A percentile compares a stretch with the other conserved stretches of the same genome.
Evolutionary conservation across 169 alveolate species (phyloP).

Genomic region (Plasmodium billcollinsi): DNA sequence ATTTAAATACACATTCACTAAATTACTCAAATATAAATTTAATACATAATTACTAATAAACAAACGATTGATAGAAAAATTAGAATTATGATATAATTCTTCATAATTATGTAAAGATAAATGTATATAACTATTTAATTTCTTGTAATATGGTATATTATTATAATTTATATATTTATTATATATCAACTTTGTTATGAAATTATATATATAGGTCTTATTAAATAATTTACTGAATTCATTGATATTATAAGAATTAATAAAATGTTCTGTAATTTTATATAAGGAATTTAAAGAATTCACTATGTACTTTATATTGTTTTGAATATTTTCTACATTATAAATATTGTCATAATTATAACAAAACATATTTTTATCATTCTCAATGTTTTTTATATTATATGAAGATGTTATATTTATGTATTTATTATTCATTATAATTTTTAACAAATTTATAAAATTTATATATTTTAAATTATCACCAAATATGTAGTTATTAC

Average conservation of each 20-base stretch:
- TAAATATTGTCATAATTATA: not conserved
- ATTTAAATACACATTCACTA: constrained; percentile 21
- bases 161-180: not conserved
- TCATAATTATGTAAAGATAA: not conserved
- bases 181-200: constrained; percentile 21
- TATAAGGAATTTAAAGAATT: constrained; percentile 50
- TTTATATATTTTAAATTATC: too few species aligned
- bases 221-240: constrained; percentile 34
- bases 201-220: constrained; percentile 25
- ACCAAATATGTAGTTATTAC: too few species aligned
- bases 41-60: constrained; percentile 33
- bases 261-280: constrained; percentile 29
- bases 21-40: constrained; percentile 19
- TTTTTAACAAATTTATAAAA: too few species aligned
- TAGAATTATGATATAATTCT: not conserved
- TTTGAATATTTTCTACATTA: constrained; percentile 1
- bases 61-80: constrained; percentile 18
- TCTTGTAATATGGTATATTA: constrained; percentile 2
- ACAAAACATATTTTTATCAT: not conserved
- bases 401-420: too few species aligned
- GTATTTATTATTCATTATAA: too few species aligned
- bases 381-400: not conserved
- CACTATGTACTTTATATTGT: constrained; percentile 51
- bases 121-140: not conserved
- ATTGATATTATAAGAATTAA: constrained; percentile 5